These are phyloP conservation scores for Vitis hybrid DNA, from an alignment of 177 flowering plant genomes.

Conservation along the genomic window DNA sequence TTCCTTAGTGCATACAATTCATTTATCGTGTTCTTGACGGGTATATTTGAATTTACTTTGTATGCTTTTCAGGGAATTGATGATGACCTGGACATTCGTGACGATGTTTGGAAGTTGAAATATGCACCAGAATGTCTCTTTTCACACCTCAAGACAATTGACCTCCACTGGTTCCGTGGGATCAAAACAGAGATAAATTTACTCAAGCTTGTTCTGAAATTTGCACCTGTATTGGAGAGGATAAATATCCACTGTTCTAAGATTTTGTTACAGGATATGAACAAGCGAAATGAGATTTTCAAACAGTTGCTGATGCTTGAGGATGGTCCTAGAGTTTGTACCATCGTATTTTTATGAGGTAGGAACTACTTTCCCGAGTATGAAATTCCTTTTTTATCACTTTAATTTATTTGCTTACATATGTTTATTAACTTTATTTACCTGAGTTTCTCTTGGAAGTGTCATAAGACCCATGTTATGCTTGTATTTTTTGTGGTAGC, in stretches of 20 bases:
- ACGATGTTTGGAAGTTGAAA: background rate
- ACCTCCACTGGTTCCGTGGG: constrained; percentile 10
- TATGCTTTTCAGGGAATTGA: constrained; percentile 14
- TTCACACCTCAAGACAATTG: constrained; percentile 13
- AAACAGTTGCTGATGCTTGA: constrained; percentile 7
- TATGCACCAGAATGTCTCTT: constrained; percentile 5
- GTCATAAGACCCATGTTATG: background rate
- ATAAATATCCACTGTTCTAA: constrained; percentile 7
- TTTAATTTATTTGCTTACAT: too few relatives aligned
- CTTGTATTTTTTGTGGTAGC: too few relatives aligned
- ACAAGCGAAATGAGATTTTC: constrained; percentile 1
- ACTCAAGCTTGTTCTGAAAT: constrained; percentile 13
- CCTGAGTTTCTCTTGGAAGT: background rate
- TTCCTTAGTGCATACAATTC: background rate
- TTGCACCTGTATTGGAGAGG: constrained; percentile 20
- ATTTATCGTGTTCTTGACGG: background rate
- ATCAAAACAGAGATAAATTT: constrained; percentile 4
- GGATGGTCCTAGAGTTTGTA: constrained; percentile 8
- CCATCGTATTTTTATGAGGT: constrained; percentile 13
- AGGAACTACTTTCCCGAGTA: background rate
- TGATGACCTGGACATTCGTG: background rate
- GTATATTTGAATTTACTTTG: background rate
- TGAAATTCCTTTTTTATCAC: too few relatives aligned
- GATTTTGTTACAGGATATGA: background rate
- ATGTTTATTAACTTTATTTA: too few relatives aligned